Evolutionary conservation across 257 asterid species (phyloP).

Genomic region (Leonotis leonurus): DNA sequence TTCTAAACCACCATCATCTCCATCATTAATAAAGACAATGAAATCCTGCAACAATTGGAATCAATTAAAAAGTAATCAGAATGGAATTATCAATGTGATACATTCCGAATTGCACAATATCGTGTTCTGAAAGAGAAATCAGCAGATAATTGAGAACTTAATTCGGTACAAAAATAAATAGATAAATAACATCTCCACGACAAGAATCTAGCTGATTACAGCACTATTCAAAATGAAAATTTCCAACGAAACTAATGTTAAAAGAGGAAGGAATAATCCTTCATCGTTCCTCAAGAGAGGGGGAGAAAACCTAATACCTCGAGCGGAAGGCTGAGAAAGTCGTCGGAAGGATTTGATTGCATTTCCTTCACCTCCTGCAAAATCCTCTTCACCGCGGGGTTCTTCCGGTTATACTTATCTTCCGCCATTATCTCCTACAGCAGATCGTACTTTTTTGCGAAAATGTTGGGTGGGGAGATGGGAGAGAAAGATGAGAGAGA

Average conservation of each 20-base stretch:
- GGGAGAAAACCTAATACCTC: constrained; percentile 40
- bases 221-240: neutral
- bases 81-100: neutral
- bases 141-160: neutral
- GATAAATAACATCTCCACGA: neutral
- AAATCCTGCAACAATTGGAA: neutral
- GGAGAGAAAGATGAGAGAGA: neutral
- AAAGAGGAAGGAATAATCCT: neutral
- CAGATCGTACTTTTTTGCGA: constrained; percentile 21
- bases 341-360: constrained; percentile 91
- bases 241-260: neutral
- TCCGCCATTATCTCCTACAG: constrained; percentile 46
- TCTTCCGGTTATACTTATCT: constrained; percentile 75
- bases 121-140: neutral
- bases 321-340: constrained; percentile 89
- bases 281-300: neutral
- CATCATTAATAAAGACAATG: too few species aligned
- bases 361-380: constrained; percentile 89
- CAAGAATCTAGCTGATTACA: neutral
- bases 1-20: too few species aligned
- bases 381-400: constrained; percentile 91
- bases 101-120: neutral
- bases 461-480: constrained; percentile 5
- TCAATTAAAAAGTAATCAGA: neutral
- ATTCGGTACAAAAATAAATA: neutral